These are phyloP conservation scores for Polygonum aviculare DNA, from an alignment of 148 eudicot genomes.

Conservation along the genomic window DNA sequence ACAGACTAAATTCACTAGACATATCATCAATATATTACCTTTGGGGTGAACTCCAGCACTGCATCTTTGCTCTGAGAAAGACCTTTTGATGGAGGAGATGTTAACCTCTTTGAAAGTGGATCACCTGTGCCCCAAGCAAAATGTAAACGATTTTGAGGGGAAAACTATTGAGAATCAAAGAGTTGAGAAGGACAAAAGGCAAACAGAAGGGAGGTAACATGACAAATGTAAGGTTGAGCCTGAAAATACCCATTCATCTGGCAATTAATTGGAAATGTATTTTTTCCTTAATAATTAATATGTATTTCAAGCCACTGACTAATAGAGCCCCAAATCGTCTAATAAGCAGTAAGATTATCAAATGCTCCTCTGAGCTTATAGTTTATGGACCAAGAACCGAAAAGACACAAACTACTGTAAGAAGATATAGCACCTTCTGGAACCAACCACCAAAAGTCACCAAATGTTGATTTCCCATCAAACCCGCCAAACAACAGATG, in stretches of 20 bases:
- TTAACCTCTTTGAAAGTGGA: constrained; percentile 56
- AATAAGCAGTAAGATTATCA: not conserved
- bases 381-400: not conserved
- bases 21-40: constrained; percentile 27
- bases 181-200: not conserved
- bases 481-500: constrained; percentile 90
- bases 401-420: constrained; percentile 4
- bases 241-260: not conserved
- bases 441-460: constrained; percentile 98
- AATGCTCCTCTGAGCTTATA: not conserved
- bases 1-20: not conserved
- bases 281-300: not conserved
- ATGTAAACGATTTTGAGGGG: not conserved
- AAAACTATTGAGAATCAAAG: not conserved
- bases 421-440: constrained; percentile 70
- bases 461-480: constrained; percentile 94
- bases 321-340: not conserved
- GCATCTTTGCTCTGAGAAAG: constrained; percentile 30
- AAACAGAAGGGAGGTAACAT: not conserved
- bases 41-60: constrained; percentile 21
- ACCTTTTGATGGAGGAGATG: constrained; percentile 29
- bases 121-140: constrained; percentile 37
- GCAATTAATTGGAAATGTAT: not conserved
- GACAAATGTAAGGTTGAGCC: not conserved
- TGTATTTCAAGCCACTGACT: not conserved